These are phyloP conservation scores for Termitomyces sp. DNA, from an alignment of 768 basidiomycete species.

Conservation along the genomic window DNA sequence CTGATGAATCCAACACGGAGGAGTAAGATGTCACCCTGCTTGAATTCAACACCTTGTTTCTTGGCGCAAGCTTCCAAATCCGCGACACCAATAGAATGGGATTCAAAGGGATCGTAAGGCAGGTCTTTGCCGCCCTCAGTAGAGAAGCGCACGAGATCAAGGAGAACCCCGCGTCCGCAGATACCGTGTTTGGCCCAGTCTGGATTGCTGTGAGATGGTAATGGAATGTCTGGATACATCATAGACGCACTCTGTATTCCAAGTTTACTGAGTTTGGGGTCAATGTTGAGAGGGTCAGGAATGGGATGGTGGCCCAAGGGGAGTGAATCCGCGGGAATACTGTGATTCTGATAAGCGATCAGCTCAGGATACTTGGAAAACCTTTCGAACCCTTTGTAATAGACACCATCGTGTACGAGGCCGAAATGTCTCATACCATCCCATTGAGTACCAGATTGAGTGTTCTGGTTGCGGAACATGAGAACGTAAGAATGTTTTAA, in stretches of 20 bases:
- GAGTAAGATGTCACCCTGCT: constrained; percentile 57
- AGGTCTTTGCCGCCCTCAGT: constrained; percentile 33
- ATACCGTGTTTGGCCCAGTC: constrained; percentile 73
- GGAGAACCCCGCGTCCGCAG: constrained; percentile 64
- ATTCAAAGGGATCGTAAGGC: constrained; percentile 62
- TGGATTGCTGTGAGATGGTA: constrained; percentile 17
- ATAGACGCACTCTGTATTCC: constrained; percentile 53
- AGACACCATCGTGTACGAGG: constrained; percentile 46
- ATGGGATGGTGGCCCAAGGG: constrained; percentile 41
- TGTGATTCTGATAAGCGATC: constrained; percentile 12
- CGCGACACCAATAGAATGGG: constrained; percentile 43
- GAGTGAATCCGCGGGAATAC: constrained; percentile 40
- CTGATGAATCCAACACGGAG: constrained; percentile 59
- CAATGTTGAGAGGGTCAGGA: constrained; percentile 45
- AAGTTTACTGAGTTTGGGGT: constrained; percentile 42
- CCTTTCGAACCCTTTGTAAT: constrained; percentile 55
- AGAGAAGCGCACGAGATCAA: constrained; percentile 57
- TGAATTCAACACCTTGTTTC: constrained; percentile 53
- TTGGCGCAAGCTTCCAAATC: constrained; percentile 48
- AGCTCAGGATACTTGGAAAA: background rate
- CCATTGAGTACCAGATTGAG: constrained; percentile 70
- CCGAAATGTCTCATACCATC: constrained; percentile 63
- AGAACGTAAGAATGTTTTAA: too few species aligned
- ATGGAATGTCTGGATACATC: constrained; percentile 26
- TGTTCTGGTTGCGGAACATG: constrained; percentile 41